Base-by-base conservation (phyloP, 371 early-diverging fungal genomes). In the Syncephalis fuscata region DNA sequence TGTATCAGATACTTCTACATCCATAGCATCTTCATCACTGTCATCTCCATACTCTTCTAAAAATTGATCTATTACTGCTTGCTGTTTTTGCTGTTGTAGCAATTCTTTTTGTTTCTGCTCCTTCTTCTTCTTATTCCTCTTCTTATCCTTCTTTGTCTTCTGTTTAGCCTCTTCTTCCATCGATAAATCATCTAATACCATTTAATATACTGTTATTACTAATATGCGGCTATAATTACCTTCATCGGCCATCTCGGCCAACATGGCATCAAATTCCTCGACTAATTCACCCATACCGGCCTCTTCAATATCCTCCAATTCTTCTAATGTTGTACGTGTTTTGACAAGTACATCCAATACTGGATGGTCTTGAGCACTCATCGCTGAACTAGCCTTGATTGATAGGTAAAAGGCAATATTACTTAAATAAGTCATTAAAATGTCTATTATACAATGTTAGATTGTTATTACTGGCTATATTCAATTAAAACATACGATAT, bases 351-450 rank as follows among this genome's bases (percentile, higher is more conserved):
- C 71, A 25, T 76, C 74, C 52, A 89, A 78, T 15, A 91, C 86
- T 8, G 91, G 92, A 60, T 92, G 93, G 45, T 77, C 71, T 40
- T 70, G 74, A 38, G 82, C 54, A 47, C 74, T 66, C 11, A 61
- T 57, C 11, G 66, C 48, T 44, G 51, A 60, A 14, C 80, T 76
- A 15, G 88, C 74, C 56, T 84, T 85, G 41, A 87, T 55, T 1
- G 74, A 73, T 48, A 93, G 68, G 60, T 89, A 91, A 48, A 88
- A 92, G 17, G 91, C 76, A 47, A 92, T 73, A 53, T 93, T 93
- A 51, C 80, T 82, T 54, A 91, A 63, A 58, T 91, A 93, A 50
- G 75, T 76, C 60, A 82, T 63, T 21, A 75, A 46, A 20, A 66
- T 63, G 58, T 75, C 70, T 78, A 69, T 56, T 70, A 67, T 45